Conservation (phyloP, 495 filamentous ascomycete species). For the Opeltia flavorubescens region DNA sequence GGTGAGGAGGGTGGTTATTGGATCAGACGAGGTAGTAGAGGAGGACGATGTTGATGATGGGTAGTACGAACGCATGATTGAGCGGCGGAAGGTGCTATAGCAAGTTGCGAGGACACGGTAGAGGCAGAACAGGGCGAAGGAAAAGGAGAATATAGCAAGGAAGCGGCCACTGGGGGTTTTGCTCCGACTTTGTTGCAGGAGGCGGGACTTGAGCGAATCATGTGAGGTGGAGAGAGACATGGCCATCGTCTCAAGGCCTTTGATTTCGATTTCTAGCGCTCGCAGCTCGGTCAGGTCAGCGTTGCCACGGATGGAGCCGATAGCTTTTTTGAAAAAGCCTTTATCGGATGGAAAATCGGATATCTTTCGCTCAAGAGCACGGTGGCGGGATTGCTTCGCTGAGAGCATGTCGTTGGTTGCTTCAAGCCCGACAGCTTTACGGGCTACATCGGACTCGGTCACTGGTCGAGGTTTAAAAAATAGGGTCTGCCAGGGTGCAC, state of each 20-base stretch:
- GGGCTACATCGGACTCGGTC: conserved; percentile 53
- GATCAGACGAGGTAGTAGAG: conserved; percentile 42
- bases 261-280: conserved; percentile 56
- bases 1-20: conserved; percentile 50
- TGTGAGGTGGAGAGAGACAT: conserved; percentile 47
- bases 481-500: conserved; percentile 69
- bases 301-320: conserved; percentile 48
- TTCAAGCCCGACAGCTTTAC: conserved; percentile 59
- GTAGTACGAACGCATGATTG: conserved; percentile 23
- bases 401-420: conserved; percentile 62
- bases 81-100: conserved; percentile 43
- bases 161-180: conserved; percentile 47
- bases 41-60: conserved; percentile 6
- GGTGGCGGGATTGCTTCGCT: conserved; percentile 51
- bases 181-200: conserved; percentile 44
- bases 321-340: conserved; percentile 47
- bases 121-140: conserved; percentile 65
- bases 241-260: conserved; percentile 66
- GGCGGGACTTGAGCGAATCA: conserved; percentile 38
- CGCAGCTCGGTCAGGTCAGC: conserved; percentile 49
- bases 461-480: conserved; percentile 43
- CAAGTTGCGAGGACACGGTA: conserved; percentile 20
- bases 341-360: conserved; percentile 27
- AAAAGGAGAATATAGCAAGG: conserved; percentile 38
- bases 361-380: conserved; percentile 49